Percentiles rank a stretch among this genome's conserved stretches.
These are phyloP conservation scores for Phaeodactylum tricornutum DNA, from an alignment of 108 stramenopile species.

Conservation along the genomic window DNA sequence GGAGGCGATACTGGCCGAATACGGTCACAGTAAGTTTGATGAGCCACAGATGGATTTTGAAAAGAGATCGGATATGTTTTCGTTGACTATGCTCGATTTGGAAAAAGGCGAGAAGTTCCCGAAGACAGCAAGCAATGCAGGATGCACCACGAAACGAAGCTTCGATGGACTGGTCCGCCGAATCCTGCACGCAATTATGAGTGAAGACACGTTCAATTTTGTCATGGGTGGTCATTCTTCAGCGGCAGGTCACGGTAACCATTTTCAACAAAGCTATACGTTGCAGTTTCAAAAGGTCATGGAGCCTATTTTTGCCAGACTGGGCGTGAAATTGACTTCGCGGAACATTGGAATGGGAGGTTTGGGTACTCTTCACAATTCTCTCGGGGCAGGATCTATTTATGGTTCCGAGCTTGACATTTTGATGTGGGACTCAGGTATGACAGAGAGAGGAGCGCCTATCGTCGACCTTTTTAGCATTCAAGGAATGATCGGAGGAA, in stretches of 20 bases:
- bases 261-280: slow-evolving; percentile 64
- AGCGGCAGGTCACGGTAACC: slow-evolving; percentile 58
- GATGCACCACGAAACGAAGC: slow-evolving; percentile 44
- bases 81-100: not conserved
- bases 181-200: slow-evolving; percentile 73
- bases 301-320: slow-evolving; percentile 58
- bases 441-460: slow-evolving; percentile 10
- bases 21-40: slow-evolving; percentile 22
- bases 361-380: slow-evolving; percentile 40
- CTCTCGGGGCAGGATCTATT: slow-evolving; percentile 47
- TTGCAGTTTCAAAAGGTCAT: slow-evolving; percentile 57
- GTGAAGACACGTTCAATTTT: slow-evolving; percentile 29
- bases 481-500: slow-evolving; percentile 43
- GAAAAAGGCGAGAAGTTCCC: slow-evolving; percentile 1
- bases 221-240: slow-evolving; percentile 47
- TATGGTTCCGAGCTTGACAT: slow-evolving; percentile 68
- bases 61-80: slow-evolving; percentile 8
- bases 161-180: slow-evolving; percentile 51
- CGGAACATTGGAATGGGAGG: slow-evolving; percentile 57
- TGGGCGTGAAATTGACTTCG: slow-evolving; percentile 46
- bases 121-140: slow-evolving; percentile 14
- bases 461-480: slow-evolving; percentile 39
- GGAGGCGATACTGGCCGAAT: slow-evolving; percentile 67
- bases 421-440: slow-evolving; percentile 66
- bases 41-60: not conserved